A percentile compares a stretch with the other conserved stretches of the same genome.
These are phyloP conservation scores for Ustilago xerochloae DNA, from an alignment of 1,284 basidiomycete species.

Conservation along the genomic window DNA sequence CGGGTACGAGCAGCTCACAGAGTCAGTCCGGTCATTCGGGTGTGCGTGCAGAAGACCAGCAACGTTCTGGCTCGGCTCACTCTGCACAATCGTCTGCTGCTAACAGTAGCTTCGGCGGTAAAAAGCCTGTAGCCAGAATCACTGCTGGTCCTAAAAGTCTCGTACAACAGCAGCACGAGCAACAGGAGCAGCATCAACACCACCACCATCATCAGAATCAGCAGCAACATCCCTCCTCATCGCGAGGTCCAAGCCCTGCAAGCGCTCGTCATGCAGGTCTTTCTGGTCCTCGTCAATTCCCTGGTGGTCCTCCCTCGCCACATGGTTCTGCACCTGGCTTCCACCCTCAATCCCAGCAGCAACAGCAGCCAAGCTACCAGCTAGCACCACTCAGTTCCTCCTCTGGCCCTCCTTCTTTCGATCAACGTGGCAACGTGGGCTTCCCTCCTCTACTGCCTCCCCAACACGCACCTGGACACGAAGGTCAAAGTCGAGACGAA, in stretches of 20 bases:
- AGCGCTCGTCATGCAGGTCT: conserved; percentile 15
- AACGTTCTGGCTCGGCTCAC: conserved; percentile 9
- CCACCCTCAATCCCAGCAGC: conserved; percentile 2
- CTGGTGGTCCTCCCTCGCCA: conserved; percentile 14
- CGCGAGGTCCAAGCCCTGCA: conserved; percentile 15
- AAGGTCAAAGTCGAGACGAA: conserved; percentile 13
- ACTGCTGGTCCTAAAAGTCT: conserved; percentile 43
- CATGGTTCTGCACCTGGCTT: too few relatives aligned
- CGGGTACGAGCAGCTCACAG: conserved; percentile 1
- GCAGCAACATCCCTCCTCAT: conserved; percentile 3
- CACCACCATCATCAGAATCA: conserved; percentile 1
- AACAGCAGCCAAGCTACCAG: background rate
- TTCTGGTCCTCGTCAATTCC: conserved; percentile 36
- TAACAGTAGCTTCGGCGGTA: conserved; percentile 2
- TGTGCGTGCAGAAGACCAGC: background rate
- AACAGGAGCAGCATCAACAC: conserved; percentile 3
- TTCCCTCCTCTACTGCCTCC: conserved; percentile 24
- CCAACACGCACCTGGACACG: conserved; percentile 11
- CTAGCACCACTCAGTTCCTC: conserved; percentile 9
- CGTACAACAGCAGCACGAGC: conserved; percentile 25
- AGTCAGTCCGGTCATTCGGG: background rate
- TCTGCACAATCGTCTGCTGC: conserved; percentile 13
- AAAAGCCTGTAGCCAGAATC: conserved; percentile 40
- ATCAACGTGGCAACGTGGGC: conserved; percentile 7
- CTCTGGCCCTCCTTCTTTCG: conserved; percentile 1